Evolutionary conservation across 2,329 filamentous ascomycete species (phyloP).

Genomic region (Hypoxylon sp.): DNA sequence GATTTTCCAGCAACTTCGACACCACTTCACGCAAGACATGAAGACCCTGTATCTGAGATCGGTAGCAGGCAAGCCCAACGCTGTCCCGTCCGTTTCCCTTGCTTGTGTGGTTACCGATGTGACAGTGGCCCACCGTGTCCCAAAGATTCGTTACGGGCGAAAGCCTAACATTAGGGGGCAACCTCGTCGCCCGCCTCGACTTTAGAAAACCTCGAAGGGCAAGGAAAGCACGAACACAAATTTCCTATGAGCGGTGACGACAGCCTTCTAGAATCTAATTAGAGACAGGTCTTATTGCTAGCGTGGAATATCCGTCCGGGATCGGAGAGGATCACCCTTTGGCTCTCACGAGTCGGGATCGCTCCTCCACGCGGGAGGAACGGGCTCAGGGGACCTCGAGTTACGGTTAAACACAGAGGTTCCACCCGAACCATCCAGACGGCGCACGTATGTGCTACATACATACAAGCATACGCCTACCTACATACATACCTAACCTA

Average conservation of each 20-base stretch:
- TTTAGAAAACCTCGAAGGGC: slow-evolving; percentile 1
- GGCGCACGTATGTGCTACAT: slow-evolving; percentile 37
- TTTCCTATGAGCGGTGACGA: slow-evolving; percentile 22
- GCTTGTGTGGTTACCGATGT: slow-evolving; percentile 36
- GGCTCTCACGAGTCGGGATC: slow-evolving; percentile 9
- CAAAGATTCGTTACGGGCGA: slow-evolving; percentile 28
- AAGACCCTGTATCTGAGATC: slow-evolving; percentile 41
- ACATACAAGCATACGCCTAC: slow-evolving; percentile 18
- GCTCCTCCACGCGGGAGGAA: slow-evolving; percentile 14
- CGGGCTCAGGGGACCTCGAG: slow-evolving; percentile 2
- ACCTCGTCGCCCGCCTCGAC: slow-evolving; percentile 12
- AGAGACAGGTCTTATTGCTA: background rate
- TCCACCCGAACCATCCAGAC: slow-evolving; percentile 34
- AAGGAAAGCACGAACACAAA: slow-evolving; percentile 3
- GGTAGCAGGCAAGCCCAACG: slow-evolving; percentile 22
- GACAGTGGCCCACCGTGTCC: slow-evolving; percentile 40
- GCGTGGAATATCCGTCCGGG: slow-evolving; percentile 14
- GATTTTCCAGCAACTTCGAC: slow-evolving; percentile 17
- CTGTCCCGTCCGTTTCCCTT: slow-evolving; percentile 30
- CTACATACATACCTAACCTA: background rate
- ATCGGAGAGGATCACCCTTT: slow-evolving; percentile 16
- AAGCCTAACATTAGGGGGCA: slow-evolving; percentile 1
- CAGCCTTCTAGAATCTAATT: background rate
- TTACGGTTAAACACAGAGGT: background rate
- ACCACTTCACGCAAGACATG: slow-evolving; percentile 39